Evolutionary conservation across 306 rosid genomes (phyloP), one percentile per base, ranked within the genome.

Genomic region (Amphicarpaea edgeworthii): DNA sequence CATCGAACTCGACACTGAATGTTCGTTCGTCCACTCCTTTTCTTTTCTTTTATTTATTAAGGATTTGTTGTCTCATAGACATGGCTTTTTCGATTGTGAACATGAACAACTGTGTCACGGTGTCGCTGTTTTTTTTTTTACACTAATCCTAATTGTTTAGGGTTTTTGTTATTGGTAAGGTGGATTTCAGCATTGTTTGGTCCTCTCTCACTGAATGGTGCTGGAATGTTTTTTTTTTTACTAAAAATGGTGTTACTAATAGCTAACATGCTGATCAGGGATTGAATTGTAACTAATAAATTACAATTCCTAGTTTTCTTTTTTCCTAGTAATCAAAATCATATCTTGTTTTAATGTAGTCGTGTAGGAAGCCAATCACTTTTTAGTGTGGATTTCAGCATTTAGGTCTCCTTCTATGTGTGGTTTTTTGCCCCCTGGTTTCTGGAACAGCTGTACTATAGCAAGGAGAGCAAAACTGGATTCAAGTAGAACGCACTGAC

Each of bases 1-100:
- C 76, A 12, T 88, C 49, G 97, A 92, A 46, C 84, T 92, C 75
- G 88, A 92, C 72, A 37, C 70, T 47, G 92, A 92, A 81, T 66
- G 97, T 92, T 20, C 8, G 88, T 77, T 2, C 2, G 26, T 28
- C 20, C 5, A 3, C 15, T 30, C n/a, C 30, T 61, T 3, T 8
- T 32, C 20, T 6, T 34, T 34, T 34, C 3, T 4, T 60, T 61
- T 16, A 30, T 0, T 61, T 60, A 15, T 32, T 32, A 15, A 30
- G 3, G 20, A 43, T 42, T 43, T 5, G 4, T 21, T 51, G 6
- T 43, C 21, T 15, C 19, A 51, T 45, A 24, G 20, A 38, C 10
- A 38, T 30, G 5, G 0, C n/a, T 59, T 15, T 30, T 61, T 28
- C 23, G 17, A 28, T 61, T 61, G 7, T 34, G 24, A 15, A n/a